phyloP scores from a whole-genome alignment of 2,329 filamentous ascomycete species.

The Clarireedia homoeocarpa region DNA sequence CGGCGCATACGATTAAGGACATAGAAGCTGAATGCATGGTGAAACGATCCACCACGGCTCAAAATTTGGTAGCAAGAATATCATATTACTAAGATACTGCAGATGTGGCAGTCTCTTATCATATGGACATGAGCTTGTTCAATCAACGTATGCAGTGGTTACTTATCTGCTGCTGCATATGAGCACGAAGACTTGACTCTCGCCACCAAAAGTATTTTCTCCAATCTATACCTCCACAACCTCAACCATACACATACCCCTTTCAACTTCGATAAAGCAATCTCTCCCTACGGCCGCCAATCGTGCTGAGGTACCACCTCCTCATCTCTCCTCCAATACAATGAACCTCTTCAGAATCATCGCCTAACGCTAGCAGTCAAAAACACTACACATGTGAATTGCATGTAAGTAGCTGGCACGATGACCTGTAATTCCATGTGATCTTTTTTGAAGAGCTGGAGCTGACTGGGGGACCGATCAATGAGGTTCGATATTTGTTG shows the following conservation, averaged over 20 bases:
- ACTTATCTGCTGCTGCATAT: not conserved
- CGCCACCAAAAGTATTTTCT: not conserved
- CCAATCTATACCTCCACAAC: not conserved
- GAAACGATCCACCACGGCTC: no score
- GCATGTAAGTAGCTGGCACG: no score
- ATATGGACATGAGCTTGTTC: not conserved
- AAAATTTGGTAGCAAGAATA: not conserved
- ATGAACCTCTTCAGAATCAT: not conserved
- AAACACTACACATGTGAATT: not conserved
- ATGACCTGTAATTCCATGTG: no score
- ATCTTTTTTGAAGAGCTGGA: no score
- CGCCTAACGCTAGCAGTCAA: not conserved
- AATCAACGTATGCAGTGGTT: not conserved
- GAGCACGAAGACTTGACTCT: not conserved
- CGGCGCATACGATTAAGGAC: no score
- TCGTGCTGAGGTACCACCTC: slow-evolving; percentile 6
- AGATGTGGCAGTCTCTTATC: not conserved
- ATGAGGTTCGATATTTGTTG: slow-evolving; percentile 10
- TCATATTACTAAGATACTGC: slow-evolving; percentile 3
- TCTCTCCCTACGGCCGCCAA: not conserved
- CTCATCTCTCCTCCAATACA: slow-evolving; percentile 1
- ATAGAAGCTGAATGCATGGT: no score
- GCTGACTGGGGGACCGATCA: slow-evolving; percentile 1
- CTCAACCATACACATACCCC: not conserved
- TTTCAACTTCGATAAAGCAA: slow-evolving; percentile 3